Base-by-base conservation (phyloP, 1,284 basidiomycete genomes). In the Serendipita sp. region DNA sequence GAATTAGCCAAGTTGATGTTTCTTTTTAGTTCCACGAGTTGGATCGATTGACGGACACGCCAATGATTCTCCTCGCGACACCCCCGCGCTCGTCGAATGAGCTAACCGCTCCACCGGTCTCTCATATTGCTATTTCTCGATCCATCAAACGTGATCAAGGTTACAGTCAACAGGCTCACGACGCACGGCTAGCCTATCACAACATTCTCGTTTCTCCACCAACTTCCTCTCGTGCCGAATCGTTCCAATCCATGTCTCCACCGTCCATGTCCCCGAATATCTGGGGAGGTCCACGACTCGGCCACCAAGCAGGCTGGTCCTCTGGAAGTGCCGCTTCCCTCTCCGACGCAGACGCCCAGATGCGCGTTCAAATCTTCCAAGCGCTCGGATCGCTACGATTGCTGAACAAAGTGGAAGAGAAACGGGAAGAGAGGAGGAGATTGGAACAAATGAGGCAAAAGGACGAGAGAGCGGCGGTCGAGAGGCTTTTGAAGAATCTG, bases 91-190 rank as follows among this genome's bases (percentile, higher is more conserved):
- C 53, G n/a, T 26, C 22, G 22, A 34, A 12, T 30, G 53, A 32
- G 8, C 53, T 5, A 0, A 4, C 22, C 8, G 34, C 12, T 13
- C 49, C 26, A 8, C 53, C 53, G 6, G 53, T 58, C 4, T 58
- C 53, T 6, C 53, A 58, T 34, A 30, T 58, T 58, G 53, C 53
- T 34, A 30, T 58, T 26, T 58, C 53, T n/a, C 26, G 53, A n/a
- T 58, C 53, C 53, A 58, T 58, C 53, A 58, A 58, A 32, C 53
- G 53, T 58, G 53, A 58, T 32, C 53, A 58, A 8, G 53, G 53
- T 32, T 58, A 58, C 34, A 58, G 34, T 32, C 17, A 34, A 58
- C 53, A 29, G 15, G 53, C 53, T 4, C 53, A 58, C 8, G 53
- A 58, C 10, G 53, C 53, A n/a, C 26, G 53, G 17, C 53, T 6